Percentiles rank a stretch among this genome's conserved stretches.
phyloP scores from a whole-genome alignment of 106 monocot genomes.

The Dendrobium chrysotoxum region DNA sequence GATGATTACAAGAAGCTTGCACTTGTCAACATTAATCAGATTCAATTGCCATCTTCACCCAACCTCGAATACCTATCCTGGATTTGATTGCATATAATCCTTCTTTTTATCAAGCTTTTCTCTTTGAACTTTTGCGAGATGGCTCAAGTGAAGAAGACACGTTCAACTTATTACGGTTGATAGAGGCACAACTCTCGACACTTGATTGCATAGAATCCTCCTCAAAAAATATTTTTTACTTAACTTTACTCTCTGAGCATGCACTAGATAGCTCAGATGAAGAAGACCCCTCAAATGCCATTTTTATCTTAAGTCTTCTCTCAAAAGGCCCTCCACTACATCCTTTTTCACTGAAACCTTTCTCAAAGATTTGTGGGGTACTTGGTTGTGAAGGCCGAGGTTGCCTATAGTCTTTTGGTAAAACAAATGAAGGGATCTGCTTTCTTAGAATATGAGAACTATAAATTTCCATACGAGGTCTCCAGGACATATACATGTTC shows the following conservation, averaged over 20 bases:
- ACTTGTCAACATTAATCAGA: no score
- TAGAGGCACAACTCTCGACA: constrained; percentile 12
- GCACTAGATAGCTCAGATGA: constrained; percentile 2
- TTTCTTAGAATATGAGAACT: constrained; percentile 72
- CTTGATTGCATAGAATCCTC: background rate
- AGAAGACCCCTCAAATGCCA: background rate
- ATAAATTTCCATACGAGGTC: constrained; percentile 68
- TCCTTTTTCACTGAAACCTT: background rate
- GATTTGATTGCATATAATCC: no score
- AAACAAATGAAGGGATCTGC: constrained; percentile 81
- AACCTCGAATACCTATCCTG: no score
- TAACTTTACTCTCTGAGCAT: background rate
- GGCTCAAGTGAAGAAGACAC: background rate
- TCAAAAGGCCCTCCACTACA: constrained; percentile 2
- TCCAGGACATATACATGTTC: constrained; percentile 71
- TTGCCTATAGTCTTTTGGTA: constrained; percentile 71
- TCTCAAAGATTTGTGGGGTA: background rate
- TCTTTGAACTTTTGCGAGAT: background rate
- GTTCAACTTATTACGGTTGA: constrained; percentile 14
- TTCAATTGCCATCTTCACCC: no score
- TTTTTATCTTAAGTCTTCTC: constrained; percentile 29
- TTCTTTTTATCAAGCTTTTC: no score
- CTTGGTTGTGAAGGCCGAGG: constrained; percentile 24
- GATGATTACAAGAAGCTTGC: no score
- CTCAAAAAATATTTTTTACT: background rate